Evolutionary conservation across 495 filamentous ascomycete species (phyloP).

Genomic region (Sporormia fimetaria): DNA sequence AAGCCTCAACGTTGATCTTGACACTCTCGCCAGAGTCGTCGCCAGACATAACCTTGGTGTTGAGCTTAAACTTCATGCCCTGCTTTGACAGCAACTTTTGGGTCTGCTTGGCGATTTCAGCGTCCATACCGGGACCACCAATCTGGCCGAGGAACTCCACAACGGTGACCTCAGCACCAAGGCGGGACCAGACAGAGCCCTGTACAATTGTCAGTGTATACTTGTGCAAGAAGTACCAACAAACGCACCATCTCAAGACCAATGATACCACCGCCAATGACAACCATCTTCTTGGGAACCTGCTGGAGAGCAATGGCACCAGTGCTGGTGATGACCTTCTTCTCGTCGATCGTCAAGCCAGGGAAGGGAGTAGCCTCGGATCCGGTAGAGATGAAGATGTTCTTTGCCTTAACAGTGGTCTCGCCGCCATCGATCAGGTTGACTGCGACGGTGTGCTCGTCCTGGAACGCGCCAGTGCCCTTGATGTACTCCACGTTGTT

Average conservation of each 20-base stretch:
- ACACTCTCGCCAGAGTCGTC: slow-evolving; percentile 66
- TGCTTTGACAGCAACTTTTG: slow-evolving; percentile 94
- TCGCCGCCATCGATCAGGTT: slow-evolving; percentile 84
- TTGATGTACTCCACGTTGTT: slow-evolving; percentile 96
- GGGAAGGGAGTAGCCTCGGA: slow-evolving; percentile 93
- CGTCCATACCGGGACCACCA: slow-evolving; percentile 94
- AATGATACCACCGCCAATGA: slow-evolving; percentile 98
- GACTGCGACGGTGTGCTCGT: slow-evolving; percentile 85
- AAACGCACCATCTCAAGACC: slow-evolving; percentile 80
- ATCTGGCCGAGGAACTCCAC: slow-evolving; percentile 95
- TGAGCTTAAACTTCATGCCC: slow-evolving; percentile 96
- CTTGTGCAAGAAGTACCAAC: background rate
- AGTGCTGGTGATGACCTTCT: slow-evolving; percentile 91
- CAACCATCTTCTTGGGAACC: slow-evolving; percentile 94
- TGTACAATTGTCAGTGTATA: slow-evolving; percentile 25
- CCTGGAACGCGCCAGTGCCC: slow-evolving; percentile 74
- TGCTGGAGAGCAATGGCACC: slow-evolving; percentile 79
- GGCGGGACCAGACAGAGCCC: slow-evolving; percentile 90
- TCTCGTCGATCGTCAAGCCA: slow-evolving; percentile 89
- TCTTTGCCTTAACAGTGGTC: slow-evolving; percentile 73
- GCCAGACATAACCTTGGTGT: slow-evolving; percentile 84
- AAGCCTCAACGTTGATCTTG: slow-evolving; percentile 73
- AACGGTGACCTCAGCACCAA: slow-evolving; percentile 89
- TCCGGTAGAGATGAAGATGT: slow-evolving; percentile 94
- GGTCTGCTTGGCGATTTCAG: slow-evolving; percentile 79